These are phyloP conservation scores for Hemileia vastatrix DNA, from an alignment of 1,284 basidiomycete species.

Conservation along the genomic window DNA sequence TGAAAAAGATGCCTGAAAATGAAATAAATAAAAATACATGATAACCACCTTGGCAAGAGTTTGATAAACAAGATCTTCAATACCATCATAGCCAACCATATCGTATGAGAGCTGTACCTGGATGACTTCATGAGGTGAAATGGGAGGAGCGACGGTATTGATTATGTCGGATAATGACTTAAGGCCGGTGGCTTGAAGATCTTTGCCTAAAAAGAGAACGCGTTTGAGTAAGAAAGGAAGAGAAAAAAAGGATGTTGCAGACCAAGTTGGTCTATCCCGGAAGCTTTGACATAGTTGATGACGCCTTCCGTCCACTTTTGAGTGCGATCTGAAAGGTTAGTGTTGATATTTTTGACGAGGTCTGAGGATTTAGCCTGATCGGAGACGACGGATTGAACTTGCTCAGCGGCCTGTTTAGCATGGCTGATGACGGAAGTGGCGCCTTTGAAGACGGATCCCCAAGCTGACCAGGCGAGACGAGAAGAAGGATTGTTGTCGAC, in stretches of 20 bases:
- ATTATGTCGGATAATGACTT: slow-evolving; percentile 75
- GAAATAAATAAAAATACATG: slow-evolving; percentile 11
- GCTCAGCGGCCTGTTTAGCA: slow-evolving; percentile 15
- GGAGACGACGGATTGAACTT: slow-evolving; percentile 19
- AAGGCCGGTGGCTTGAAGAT: slow-evolving; percentile 71
- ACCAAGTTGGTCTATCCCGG: slow-evolving; percentile 21
- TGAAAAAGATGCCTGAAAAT: slow-evolving; percentile 1
- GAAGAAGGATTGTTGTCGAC: too few species aligned
- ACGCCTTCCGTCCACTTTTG: slow-evolving; percentile 23
- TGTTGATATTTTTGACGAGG: slow-evolving; percentile 17
- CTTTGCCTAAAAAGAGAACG: slow-evolving; percentile 58
- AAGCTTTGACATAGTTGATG: slow-evolving; percentile 18
- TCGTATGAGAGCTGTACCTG: slow-evolving; percentile 91
- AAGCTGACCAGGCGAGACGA: slow-evolving; percentile 14
- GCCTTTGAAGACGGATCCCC: slow-evolving; percentile 20
- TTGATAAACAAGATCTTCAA: slow-evolving; percentile 89
- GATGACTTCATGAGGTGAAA: slow-evolving; percentile 94
- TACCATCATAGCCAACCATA: slow-evolving; percentile 90
- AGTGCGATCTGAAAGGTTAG: slow-evolving; percentile 5
- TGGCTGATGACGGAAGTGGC: slow-evolving; percentile 20
- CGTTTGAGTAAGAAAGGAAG: not conserved
- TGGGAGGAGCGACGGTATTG: slow-evolving; percentile 94
- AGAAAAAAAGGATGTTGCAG: not conserved
- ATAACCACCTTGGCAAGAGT: slow-evolving; percentile 52
- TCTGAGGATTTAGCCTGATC: slow-evolving; percentile 19